Percentiles rank a stretch among this genome's conserved stretches.
Evolutionary conservation across 345 rosid species (phyloP).

Genomic region (Eucalyptus dawsonii): DNA sequence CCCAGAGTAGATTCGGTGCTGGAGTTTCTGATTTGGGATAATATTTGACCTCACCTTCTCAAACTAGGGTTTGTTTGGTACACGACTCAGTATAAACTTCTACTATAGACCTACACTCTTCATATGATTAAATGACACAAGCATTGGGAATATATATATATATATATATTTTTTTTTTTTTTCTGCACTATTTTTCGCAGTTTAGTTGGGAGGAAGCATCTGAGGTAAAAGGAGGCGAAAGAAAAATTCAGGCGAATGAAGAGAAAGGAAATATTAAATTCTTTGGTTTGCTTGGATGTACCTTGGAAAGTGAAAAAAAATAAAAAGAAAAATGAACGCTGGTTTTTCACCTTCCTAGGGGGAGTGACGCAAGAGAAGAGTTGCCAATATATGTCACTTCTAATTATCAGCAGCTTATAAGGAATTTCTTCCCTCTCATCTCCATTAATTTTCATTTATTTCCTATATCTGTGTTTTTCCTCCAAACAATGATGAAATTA

Average conservation of each 20-base stretch:
- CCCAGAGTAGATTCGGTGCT: background rate
- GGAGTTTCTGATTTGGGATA: background rate
- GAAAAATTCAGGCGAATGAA: background rate
- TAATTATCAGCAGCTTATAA: background rate
- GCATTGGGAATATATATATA: background rate
- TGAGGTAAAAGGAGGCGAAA: background rate
- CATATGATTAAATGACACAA: background rate
- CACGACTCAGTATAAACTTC: background rate
- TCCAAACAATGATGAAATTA: background rate
- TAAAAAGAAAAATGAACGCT: background rate
- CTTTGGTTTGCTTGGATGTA: background rate
- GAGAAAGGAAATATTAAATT: background rate
- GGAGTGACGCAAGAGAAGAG: background rate
- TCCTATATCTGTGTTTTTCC: background rate
- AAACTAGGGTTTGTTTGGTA: background rate
- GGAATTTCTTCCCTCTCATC: background rate
- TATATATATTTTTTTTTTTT: background rate
- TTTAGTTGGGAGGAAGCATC: background rate
- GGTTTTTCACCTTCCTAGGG: background rate
- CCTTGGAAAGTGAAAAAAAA: background rate
- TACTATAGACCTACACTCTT: background rate
- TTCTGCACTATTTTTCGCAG: background rate
- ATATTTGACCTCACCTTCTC: background rate
- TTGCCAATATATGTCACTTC: background rate
- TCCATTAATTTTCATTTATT: background rate